Evolutionary conservation across 306 rosid species (phyloP), one percentile per base, ranked within the genome.

Genomic region (Quercus glauca): DNA sequence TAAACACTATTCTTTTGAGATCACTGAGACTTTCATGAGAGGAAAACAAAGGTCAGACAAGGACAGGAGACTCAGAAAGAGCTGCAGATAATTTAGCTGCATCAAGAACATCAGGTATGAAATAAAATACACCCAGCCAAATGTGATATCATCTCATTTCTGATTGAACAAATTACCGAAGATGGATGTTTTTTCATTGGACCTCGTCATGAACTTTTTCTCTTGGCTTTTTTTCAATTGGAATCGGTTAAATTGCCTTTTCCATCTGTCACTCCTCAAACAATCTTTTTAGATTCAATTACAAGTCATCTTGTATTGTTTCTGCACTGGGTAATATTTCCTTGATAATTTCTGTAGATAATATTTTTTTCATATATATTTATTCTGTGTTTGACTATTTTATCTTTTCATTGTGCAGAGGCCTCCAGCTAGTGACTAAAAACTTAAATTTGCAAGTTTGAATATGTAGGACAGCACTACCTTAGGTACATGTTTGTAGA

Each of bases 11-110:
- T 5, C 1, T 35, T 35, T 6, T 91, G 86, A 92, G 92, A 84
- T 77, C 97, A 8, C 78, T 92, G 82, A 92, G 82, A 86, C 83
- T 80, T 84, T 83, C 90, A 75, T 86, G 93, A 83, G 91, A 83
- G 57, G 95, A 84, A 87, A 91, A 56, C 83, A 84, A 77, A 79
- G 82, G 83, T 75, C 84, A 78, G 84, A 56, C 89, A 35, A 76
- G 73, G 78, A 20, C 86, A 8, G 82, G 88, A 69, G 85, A 75
- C 73, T 73, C 84, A 10, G 71, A 55, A 60, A 89, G 83, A 80
- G 87, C 89, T 57, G 68, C 72, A 74, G 84, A 84, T 76, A 85
- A 85, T 80, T 65, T 86, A 74, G 80, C 91, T 35, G 89, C 86
- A 74, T 87, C 96, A 64, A 79, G 88, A 86, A 80, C 85, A 71